Base-by-base conservation (phyloP, 495 filamentous ascomycete species). In the Cercophora sp. region DNA sequence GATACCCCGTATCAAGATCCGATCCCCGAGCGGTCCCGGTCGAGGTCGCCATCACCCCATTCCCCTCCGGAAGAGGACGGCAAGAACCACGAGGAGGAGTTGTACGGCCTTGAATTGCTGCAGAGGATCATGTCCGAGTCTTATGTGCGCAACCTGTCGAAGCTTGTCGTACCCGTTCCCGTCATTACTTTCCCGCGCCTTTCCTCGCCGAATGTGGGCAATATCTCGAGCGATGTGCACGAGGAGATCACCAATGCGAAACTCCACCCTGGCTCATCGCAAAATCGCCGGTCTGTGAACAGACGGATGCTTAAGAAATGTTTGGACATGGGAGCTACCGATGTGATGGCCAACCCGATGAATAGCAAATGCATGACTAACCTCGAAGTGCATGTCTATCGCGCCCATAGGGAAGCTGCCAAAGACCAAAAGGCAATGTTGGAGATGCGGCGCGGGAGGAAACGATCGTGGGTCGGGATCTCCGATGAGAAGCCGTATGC, bases 381-480 rank as follows among this genome's bases (percentile, higher is more conserved):
- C 34, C 76, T 96, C 24, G 82, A 86, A 50, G 78, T 91, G 11
- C 89, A 92, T 67, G 89, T 87, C 25, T 94, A 92, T 70, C 82
- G 88, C 46, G 82, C 82, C 10, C 85, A 85, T 54, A 87, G 84
- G 62, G 79, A 87, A 50, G 81, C 85, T 18, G 77, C 79, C 22
- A 80, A 78, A 60, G 84, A 88, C 45, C 82, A 88, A 63, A 79
- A 83, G 22, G 77, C 80, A 3, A 79, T 88, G 44, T 56, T 88
- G 11, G 81, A 85, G 19, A 68, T 78, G 45, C 87, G 81, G 58
- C 80, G 83, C 55, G 78, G 79, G 18, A 79, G 91, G 46, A 94
- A 93, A 67, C 82, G 88, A 44, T 96, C 91, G 2, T 96, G 89
- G 91, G 89, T 96, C 34, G 90, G 90, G 23, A 79, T 92, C n/a